A percentile compares a stretch with the other conserved stretches of the same genome.
Evolutionary conservation across 768 basidiomycete species (phyloP).

Genomic region (Lanmaoa rubissima): DNA sequence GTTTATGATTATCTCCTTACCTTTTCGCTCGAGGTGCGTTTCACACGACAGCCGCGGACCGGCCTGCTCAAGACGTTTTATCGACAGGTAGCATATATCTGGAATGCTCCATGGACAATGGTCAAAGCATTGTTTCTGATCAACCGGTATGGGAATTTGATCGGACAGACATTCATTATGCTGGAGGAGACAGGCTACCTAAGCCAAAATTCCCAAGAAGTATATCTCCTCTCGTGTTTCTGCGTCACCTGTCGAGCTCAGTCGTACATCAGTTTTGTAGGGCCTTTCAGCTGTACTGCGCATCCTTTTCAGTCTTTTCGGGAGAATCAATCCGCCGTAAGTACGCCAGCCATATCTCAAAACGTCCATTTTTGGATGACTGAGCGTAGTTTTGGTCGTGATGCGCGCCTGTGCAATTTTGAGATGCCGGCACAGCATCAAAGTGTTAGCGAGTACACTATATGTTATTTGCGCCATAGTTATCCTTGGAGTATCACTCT

Average conservation of each 20-base stretch:
- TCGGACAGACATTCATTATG: constrained; percentile 19
- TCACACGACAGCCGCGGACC: not conserved
- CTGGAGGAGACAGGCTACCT: constrained; percentile 26
- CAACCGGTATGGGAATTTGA: constrained; percentile 18
- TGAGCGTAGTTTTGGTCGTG: constrained; percentile 20
- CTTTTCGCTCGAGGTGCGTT: constrained; percentile 24
- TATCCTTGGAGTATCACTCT: not conserved
- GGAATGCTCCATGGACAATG: constrained; percentile 14
- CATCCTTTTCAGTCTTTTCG: constrained; percentile 7
- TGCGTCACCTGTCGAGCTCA: not conserved
- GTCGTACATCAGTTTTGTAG: constrained; percentile 14
- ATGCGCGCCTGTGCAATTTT: constrained; percentile 26
- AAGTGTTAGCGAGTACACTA: not conserved
- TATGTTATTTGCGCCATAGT: constrained; percentile 13
- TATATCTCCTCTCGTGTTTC: not conserved
- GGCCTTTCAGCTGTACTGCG: not conserved
- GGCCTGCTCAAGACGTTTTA: not conserved
- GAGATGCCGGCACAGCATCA: constrained; percentile 7
- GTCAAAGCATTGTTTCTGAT: constrained; percentile 15
- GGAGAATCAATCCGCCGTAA: constrained; percentile 25
- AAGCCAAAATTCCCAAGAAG: constrained; percentile 11
- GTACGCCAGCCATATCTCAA: not conserved
- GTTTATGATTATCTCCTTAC: constrained; percentile 30
- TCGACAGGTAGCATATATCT: constrained; percentile 16
- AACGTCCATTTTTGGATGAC: not conserved